These are phyloP conservation scores for Eurotiales sp. DNA, from an alignment of 2,329 filamentous ascomycete genomes.

Conservation along the genomic window DNA sequence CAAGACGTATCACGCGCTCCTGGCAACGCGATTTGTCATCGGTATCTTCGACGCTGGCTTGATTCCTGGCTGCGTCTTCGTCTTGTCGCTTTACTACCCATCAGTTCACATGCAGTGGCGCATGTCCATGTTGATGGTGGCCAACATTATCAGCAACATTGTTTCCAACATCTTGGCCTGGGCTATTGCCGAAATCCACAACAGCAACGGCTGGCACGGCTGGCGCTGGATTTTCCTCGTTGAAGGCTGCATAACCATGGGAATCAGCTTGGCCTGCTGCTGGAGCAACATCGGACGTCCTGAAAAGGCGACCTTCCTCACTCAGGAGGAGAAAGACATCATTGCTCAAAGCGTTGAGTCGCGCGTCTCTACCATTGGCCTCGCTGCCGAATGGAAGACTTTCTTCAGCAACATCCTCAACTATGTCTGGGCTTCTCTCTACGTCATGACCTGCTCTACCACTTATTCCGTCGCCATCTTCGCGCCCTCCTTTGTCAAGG, in stretches of 20 bases:
- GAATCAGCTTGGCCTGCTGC: not conserved
- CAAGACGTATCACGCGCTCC: constrained; percentile 3
- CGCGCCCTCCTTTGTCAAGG: constrained; percentile 3
- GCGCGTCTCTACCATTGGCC: not conserved
- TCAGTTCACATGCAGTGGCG: constrained; percentile 7
- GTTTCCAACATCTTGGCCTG: constrained; percentile 4
- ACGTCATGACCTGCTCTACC: constrained; percentile 4
- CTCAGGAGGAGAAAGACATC: constrained; percentile 5
- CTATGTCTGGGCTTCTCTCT: constrained; percentile 3
- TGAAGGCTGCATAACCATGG: constrained; percentile 6
- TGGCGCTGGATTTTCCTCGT: constrained; percentile 9
- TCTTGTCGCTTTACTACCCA: constrained; percentile 6
- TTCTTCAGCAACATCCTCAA: constrained; percentile 5
- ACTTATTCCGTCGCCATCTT: constrained; percentile 5
- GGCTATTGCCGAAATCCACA: constrained; percentile 3
- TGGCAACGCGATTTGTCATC: constrained; percentile 2
- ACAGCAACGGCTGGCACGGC: constrained; percentile 4
- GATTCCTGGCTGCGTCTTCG: constrained; percentile 5
- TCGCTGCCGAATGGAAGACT: not conserved
- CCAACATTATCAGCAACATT: constrained; percentile 7
- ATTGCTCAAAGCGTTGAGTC: constrained; percentile 1
- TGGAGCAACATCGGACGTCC: not conserved
- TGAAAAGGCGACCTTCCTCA: not conserved
- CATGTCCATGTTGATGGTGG: constrained; percentile 10
- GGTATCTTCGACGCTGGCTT: constrained; percentile 5